Percentiles rank a stretch among this genome's conserved stretches.
Evolutionary conservation across 345 rosid genomes (phyloP).

Genomic region (Punica granatum): DNA sequence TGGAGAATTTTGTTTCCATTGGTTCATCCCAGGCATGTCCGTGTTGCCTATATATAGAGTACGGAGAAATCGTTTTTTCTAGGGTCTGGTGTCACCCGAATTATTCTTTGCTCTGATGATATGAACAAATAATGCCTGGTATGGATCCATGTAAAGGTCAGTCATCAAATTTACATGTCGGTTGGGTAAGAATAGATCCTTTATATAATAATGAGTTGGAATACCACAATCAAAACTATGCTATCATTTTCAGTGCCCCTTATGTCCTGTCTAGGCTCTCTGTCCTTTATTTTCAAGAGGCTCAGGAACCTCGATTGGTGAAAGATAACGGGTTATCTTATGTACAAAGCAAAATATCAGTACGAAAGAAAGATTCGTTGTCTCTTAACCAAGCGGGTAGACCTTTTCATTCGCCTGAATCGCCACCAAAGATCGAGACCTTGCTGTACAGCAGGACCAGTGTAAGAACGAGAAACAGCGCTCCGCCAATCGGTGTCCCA

Average conservation of each 20-base stretch:
- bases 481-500: conserved; percentile 74
- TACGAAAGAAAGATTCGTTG: neutral
- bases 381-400: neutral
- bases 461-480: conserved; percentile 49
- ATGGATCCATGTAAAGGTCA: neutral
- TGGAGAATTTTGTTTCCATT: neutral
- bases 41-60: neutral
- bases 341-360: neutral
- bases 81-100: neutral
- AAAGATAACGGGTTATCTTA: neutral
- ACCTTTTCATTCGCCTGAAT: conserved; percentile 32
- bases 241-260: neutral
- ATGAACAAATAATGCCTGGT: neutral
- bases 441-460: conserved; percentile 65
- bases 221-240: neutral
- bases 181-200: neutral
- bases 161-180: neutral
- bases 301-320: neutral
- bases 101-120: neutral
- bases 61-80: neutral
- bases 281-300: neutral
- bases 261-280: too few relatives aligned
- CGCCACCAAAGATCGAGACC: conserved; percentile 78
- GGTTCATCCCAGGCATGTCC: neutral
- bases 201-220: neutral